Base-by-base conservation (phyloP, 176 grass and related monocot genomes). In the Microstegium vimineum region DNA sequence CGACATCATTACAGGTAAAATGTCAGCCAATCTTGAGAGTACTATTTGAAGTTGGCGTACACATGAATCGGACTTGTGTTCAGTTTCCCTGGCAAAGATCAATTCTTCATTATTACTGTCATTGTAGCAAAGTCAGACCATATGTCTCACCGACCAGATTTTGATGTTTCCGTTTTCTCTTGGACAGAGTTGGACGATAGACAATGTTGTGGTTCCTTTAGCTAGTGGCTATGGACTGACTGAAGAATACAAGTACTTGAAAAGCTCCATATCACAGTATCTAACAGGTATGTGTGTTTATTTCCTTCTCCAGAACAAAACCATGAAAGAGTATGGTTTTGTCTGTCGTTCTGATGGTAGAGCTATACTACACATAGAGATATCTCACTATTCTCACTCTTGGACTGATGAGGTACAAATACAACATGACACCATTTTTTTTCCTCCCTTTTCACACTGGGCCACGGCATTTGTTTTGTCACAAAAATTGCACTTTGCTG, bases 171-270 rank as follows among this genome's bases (percentile, higher is more conserved):
- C 14, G 6, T 66, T 89, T 88, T 82, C 33, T 81, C 32, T 81
- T 82, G 32, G 62, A n/a, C 84, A 94, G 95, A 78, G 86, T 86
- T 98, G 90, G 92, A 75, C 69, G 32, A 93, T 98, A 2, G 92
- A 98, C 87, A 98, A 98, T 60, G 82, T 93, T 17, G 92, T 98
- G 6, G 92, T 98, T 84, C 92, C 95, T 81, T 52, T 85, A 66
- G 95, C 92, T 69, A 85, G 85, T 84, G 87, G 79, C 10, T 93
- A 93, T 32, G 92, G 89, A 38, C 86, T 98, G 20, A 64, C 85
- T 23, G 75, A 91, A 86, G 92, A 98, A 57, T 95, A 95, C 80
- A 86, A 83, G 75, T 95, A 98, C 83, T 82, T 98, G 82, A 98
- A 93, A 85, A 74, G 66, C 64, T 95, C 95, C 23, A 93, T 98